phyloP scores from a whole-genome alignment of 768 basidiomycete species.

The Boletus speciosus region DNA sequence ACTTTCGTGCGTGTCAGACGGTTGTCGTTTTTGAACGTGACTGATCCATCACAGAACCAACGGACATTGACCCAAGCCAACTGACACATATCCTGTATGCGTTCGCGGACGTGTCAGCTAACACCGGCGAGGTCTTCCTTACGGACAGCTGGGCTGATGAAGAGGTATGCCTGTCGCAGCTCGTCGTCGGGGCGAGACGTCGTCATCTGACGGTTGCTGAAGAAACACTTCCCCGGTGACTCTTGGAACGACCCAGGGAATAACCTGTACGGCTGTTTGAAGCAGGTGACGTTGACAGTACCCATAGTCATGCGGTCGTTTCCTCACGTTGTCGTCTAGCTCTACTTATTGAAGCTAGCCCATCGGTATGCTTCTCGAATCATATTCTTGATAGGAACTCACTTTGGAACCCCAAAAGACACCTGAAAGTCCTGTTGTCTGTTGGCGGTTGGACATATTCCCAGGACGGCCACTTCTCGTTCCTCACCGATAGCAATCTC shows the following conservation, averaged over 20 bases:
- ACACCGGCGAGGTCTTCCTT: conserved; percentile 58
- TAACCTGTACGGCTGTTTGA: conserved; percentile 78
- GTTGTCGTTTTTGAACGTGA: background rate
- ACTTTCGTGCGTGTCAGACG: conserved; percentile 48
- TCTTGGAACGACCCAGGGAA: conserved; percentile 72
- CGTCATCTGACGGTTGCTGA: conserved; percentile 6
- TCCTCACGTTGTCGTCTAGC: conserved; percentile 8
- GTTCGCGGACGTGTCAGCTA: conserved; percentile 68
- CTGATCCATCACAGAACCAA: conserved; percentile 48
- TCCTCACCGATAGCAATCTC: conserved; percentile 49
- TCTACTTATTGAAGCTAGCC: conserved; percentile 56
- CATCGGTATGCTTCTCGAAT: conserved; percentile 35
- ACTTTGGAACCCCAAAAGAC: conserved; percentile 22
- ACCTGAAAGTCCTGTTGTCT: conserved; percentile 50
- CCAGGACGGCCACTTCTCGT: conserved; percentile 63
- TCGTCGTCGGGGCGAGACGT: background rate
- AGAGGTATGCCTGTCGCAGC: conserved; percentile 37
- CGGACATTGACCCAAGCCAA: conserved; percentile 52
- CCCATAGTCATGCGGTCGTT: background rate
- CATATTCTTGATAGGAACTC: background rate
- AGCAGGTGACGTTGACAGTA: conserved; percentile 50
- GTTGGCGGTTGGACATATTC: conserved; percentile 71
- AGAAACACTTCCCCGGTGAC: conserved; percentile 73
- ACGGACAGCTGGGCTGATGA: conserved; percentile 76
- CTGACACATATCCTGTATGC: conserved; percentile 79